Conservation (phyloP, 2,329 filamentous ascomycete genomes). For the Claviceps humidiphila region DNA sequence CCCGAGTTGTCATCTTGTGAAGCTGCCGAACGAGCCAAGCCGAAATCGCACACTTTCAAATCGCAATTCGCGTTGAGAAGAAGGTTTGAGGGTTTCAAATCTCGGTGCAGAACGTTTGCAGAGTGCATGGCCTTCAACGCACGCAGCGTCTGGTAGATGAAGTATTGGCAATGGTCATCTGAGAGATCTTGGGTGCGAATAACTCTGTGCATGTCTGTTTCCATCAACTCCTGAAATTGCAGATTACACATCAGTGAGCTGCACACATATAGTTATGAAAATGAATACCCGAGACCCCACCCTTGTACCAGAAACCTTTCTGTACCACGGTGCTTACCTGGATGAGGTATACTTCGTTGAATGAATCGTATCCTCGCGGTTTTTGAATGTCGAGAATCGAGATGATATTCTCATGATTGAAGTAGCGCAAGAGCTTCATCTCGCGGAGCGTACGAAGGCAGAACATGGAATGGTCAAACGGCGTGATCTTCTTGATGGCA, state of each 20-base stretch:
- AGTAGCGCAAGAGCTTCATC: slow-evolving; percentile 98
- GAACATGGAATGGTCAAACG: slow-evolving; percentile 99
- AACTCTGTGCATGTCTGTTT: slow-evolving; percentile 98
- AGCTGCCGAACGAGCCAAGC: slow-evolving; percentile 84
- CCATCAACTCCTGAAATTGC: slow-evolving; percentile 73
- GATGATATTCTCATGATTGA: slow-evolving; percentile 99
- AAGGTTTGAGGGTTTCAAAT: slow-evolving; percentile 94
- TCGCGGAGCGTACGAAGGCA: slow-evolving; percentile 90
- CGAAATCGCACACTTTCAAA: slow-evolving; percentile 97
- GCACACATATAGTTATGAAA: neutral
- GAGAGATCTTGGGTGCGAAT: slow-evolving; percentile 97
- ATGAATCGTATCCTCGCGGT: slow-evolving; percentile 87
- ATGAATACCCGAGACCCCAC: too few species aligned
- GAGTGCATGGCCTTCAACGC: slow-evolving; percentile 99
- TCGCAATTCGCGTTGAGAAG: slow-evolving; percentile 98
- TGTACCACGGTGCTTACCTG: slow-evolving; percentile 49
- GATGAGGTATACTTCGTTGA: slow-evolving; percentile 96
- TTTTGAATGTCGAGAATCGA: slow-evolving; percentile 99
- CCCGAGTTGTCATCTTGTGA: slow-evolving; percentile 99
- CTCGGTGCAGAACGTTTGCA: slow-evolving; percentile 91
- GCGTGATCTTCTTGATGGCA: slow-evolving; percentile 99
- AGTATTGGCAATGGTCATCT: slow-evolving; percentile 99
- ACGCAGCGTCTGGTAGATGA: slow-evolving; percentile 98
- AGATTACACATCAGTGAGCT: neutral
- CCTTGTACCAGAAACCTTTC: neutral